Evolutionary conservation across 352 stramenopile species (phyloP).

Genomic region (Globisporangium takayamanum): DNA sequence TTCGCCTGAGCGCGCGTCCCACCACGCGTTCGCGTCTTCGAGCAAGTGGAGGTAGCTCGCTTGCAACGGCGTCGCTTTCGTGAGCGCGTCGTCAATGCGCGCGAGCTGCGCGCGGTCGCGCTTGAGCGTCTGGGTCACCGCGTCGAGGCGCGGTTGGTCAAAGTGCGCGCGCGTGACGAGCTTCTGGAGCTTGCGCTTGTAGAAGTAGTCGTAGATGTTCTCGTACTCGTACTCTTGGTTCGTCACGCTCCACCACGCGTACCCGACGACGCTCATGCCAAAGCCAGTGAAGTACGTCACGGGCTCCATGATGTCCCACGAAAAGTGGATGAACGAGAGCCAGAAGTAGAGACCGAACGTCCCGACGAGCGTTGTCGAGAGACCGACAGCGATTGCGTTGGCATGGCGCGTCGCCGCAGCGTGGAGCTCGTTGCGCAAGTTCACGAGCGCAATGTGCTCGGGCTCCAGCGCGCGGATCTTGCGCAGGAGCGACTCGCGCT

Average conservation of each 20-base stretch:
- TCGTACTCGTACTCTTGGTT: constrained; percentile 87
- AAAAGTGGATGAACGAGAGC: constrained; percentile 86
- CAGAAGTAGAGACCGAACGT: constrained; percentile 84
- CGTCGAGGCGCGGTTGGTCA: constrained; percentile 38
- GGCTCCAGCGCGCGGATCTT: constrained; percentile 70
- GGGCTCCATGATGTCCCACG: constrained; percentile 88
- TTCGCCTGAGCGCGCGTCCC: no score
- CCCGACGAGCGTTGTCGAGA: constrained; percentile 61
- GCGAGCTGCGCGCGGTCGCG: constrained; percentile 33
- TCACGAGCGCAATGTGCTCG: constrained; percentile 56
- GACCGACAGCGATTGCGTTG: constrained; percentile 41
- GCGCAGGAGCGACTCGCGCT: constrained; percentile 50
- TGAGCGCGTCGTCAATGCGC: constrained; percentile 52
- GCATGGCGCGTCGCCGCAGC: constrained; percentile 50
- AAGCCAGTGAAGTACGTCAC: constrained; percentile 88
- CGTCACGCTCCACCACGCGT: constrained; percentile 80
- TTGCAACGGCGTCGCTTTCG: constrained; percentile 56
- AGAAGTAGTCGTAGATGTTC: constrained; percentile 85
- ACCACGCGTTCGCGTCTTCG: constrained; percentile 10
- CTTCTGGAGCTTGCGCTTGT: constrained; percentile 51
- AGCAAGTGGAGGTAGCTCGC: constrained; percentile 66
- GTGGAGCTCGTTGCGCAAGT: constrained; percentile 60
- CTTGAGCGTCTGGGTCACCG: constrained; percentile 31
- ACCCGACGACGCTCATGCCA: constrained; percentile 66
- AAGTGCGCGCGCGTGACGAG: constrained; percentile 56